phyloP scores from a whole-genome alignment of 2,329 filamentous ascomycete species.

The Alternaria conjuncta region DNA sequence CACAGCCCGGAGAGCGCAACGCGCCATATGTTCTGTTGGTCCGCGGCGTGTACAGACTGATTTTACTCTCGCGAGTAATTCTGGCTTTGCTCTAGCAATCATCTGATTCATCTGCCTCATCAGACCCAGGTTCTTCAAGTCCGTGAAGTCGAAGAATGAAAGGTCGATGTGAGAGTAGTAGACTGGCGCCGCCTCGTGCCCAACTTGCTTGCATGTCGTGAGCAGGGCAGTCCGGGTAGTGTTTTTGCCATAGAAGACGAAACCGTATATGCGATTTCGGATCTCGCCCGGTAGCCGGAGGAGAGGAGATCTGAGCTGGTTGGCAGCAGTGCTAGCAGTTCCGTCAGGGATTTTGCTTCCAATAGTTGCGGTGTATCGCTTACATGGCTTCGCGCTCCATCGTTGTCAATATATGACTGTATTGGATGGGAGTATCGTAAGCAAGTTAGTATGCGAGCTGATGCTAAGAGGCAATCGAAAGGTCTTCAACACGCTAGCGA shows the following conservation, averaged over 20 bases:
- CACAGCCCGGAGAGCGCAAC: too few species aligned
- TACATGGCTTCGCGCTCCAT: not conserved
- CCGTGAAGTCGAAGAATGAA: too few species aligned
- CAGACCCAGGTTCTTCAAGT: too few species aligned
- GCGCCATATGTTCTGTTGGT: too few species aligned
- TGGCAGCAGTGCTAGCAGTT: not conserved
- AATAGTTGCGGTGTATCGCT: not conserved
- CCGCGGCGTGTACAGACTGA: too few species aligned
- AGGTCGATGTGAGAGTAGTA: too few species aligned
- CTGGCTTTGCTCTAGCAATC: too few species aligned
- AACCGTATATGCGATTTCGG: not conserved
- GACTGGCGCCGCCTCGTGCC: not conserved
- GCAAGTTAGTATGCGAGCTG: too few species aligned
- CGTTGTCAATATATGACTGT: fast-evolving
- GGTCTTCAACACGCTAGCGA: not conserved
- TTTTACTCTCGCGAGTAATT: too few species aligned
- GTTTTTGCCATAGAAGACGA: fast-evolving
- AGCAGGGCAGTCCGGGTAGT: fast-evolving
- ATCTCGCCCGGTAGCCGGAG: not conserved
- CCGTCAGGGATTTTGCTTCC: not conserved
- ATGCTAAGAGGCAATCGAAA: not conserved
- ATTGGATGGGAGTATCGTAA: fast-evolving
- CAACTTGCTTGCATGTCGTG: not conserved
- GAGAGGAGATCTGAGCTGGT: not conserved
- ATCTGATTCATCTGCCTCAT: too few species aligned